Evolutionary conservation across 2,329 filamentous ascomycete species (phyloP), one percentile per base, ranked within the genome.

Genomic region (Dothideomycetidae sp.): DNA sequence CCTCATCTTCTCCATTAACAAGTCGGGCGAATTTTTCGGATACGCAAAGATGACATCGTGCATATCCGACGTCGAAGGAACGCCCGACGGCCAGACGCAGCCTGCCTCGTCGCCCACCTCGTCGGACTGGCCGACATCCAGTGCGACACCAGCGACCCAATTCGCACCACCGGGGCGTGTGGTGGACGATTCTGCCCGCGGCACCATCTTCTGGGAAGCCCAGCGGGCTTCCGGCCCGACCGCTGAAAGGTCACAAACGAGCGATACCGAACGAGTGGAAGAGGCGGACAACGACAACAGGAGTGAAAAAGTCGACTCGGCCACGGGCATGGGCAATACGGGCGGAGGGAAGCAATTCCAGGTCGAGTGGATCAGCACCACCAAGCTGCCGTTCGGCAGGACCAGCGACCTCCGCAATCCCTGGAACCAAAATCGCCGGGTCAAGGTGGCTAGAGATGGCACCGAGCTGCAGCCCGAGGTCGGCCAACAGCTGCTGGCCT

Each of bases 171-270:
- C 72, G 50, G 88, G 88, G 14, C 75, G 77, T 38, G 92, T 96
- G 41, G 88, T 94, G 32, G 84, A 93, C 50, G 88, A 96, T 54
- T 86, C 82, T 3, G 80, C 83, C 1, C 72, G 88, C n/a, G 88
- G 88, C 0, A 94, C 86, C 0, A 93, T 94, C 29, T 96, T 96
- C 51, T 96, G 88, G 88, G 88, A 96, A 56, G 78, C 78, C 5
- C 78, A 88, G 34, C 58, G 66, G 5, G 26, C 36, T 19, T 72
- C 73, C 0, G 75, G 75, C 13, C 53, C 57, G 14, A 62, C 62
- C 31, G 66, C 60, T 5, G n/a, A n/a, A n/a, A n/a, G n/a, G n/a
- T n/a, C n/a, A n/a, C n/a, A n/a, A n/a, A n/a, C n/a, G n/a, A n/a
- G 61, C 39, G n/a, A 49, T 55, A 11, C 31, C 34, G 13, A 47